Conservation (phyloP, 2,329 filamentous ascomycete genomes). For the Aspergillus clavatus region DNA sequence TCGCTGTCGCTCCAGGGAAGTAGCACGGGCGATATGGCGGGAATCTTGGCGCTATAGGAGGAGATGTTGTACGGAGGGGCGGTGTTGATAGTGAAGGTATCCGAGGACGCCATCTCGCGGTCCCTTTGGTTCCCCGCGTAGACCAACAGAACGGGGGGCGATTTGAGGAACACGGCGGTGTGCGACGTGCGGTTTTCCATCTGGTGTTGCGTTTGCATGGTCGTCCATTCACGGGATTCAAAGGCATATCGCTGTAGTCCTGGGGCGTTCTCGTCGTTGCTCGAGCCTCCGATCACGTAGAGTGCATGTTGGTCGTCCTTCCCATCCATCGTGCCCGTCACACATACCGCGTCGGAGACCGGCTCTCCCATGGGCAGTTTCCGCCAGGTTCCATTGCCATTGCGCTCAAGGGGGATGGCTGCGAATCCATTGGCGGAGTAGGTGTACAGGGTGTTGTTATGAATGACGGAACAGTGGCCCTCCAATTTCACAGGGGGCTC, state of each 20-base stretch:
- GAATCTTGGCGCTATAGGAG: constrained; percentile 54
- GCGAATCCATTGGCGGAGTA: constrained; percentile 73
- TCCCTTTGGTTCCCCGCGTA: constrained; percentile 71
- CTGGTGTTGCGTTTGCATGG: constrained; percentile 47
- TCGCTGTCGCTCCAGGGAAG: constrained; percentile 67
- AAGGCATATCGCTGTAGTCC: constrained; percentile 71
- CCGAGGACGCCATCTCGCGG: constrained; percentile 54
- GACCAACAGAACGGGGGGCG: constrained; percentile 67
- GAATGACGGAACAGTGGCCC: constrained; percentile 74
- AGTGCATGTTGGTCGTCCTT: constrained; percentile 59
- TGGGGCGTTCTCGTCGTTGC: constrained; percentile 55
- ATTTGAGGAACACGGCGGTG: constrained; percentile 67
- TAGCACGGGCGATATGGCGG: constrained; percentile 65
- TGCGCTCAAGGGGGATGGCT: constrained; percentile 62
- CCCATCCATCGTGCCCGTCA: constrained; percentile 59
- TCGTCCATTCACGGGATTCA: constrained; percentile 54
- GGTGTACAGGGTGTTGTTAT: constrained; percentile 78
- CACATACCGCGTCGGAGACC: constrained; percentile 72
- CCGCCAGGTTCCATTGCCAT: constrained; percentile 70
- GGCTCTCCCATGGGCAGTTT: constrained; percentile 60
- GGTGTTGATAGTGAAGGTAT: constrained; percentile 70
- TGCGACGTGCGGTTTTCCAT: constrained; percentile 70
- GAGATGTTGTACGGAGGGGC: constrained; percentile 59
- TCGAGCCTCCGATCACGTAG: constrained; percentile 76
- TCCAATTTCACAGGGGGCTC: constrained; percentile 64